These are phyloP conservation scores for Pestalotiopsis sp. DNA, from an alignment of 2,329 filamentous ascomycete genomes.

Conservation along the genomic window DNA sequence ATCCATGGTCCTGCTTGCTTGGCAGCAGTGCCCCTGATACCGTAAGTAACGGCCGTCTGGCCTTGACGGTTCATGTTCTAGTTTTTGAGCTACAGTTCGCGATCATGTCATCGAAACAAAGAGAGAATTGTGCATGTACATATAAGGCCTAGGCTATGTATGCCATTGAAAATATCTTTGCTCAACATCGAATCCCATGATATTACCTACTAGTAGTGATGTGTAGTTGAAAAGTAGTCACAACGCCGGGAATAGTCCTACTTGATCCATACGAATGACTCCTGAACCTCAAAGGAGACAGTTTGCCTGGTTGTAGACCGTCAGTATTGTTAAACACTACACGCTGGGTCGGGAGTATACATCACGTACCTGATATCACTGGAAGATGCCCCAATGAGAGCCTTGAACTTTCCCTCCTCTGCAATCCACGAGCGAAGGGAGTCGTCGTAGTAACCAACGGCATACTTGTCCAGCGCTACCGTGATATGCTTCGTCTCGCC, in stretches of 20 bases:
- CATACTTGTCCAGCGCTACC: conserved; percentile 50
- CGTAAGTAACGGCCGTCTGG: background rate
- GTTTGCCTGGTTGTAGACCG: conserved; percentile 40
- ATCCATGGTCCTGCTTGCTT: background rate
- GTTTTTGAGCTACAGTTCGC: background rate
- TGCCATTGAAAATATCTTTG: background rate
- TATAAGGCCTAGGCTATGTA: background rate
- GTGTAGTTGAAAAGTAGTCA: background rate
- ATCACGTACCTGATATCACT: conserved; percentile 62
- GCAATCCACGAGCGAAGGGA: conserved; percentile 63
- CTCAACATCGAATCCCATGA: background rate
- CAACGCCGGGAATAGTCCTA: background rate
- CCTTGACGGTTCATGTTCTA: background rate
- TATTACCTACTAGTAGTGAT: too few relatives aligned
- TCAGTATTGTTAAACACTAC: background rate
- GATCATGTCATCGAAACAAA: background rate
- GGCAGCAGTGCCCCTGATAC: background rate
- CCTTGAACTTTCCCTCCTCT: conserved; percentile 64
- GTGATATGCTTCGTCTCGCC: conserved; percentile 57
- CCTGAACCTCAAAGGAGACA: conserved; percentile 59
- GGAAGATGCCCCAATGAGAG: conserved; percentile 64
- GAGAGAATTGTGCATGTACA: background rate
- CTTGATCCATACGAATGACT: conserved; percentile 66
- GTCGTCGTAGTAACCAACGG: conserved; percentile 66
- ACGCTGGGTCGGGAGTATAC: background rate